Base-by-base conservation (phyloP, 1,284 basidiomycete genomes). In the Moesziomyces parantarcticus region DNA sequence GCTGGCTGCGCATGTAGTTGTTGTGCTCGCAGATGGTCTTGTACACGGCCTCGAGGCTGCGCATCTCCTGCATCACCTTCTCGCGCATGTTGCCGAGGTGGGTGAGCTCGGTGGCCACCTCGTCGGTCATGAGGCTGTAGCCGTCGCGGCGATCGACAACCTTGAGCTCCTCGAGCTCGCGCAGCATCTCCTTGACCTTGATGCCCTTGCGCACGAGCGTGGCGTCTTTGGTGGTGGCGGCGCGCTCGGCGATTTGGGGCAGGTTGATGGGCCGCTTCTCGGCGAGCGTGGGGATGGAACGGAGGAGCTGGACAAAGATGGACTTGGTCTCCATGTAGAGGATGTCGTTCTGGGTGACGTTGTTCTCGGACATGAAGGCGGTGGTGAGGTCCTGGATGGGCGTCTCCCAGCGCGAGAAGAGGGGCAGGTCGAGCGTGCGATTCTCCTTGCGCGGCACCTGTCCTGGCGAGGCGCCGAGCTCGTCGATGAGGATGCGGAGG, bases 281-380 rank as follows among this genome's bases (percentile, higher is more conserved):
- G 7, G 90, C 88, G 2, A 90, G 87, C 55, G 58, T 50, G 0
- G 96, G 96, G 68, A 99, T 90, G 25, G 95, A 97, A 74, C 97
- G 94, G 56, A 99, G 90, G 47, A 99, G 89, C 84, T 97, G 94
- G 40, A 99, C 97, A 83, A 99, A 96, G 83, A 98, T 97, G 21
- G 96, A 97, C 87, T 99, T 99, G 69, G 97, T 92, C 85, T 99
- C 97, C 94, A 99, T 98, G 87, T 98, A 99, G 22, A 98, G 89
- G 89, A 99, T 96, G 85, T 99, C 97, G 83, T 92, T 94, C 59
- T 94, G 94, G 22, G 97, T 98, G 41, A 99, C 92, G 43, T 94
- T 93, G 85, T 95, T 94, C 77, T 89, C 88, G 3, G 87, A 87
- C 90, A 99, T 96, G 73, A 99, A 89, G 1, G 96, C 93, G 21